Percentiles rank a stretch among this genome's conserved stretches.
Conservation (phyloP, 1,284 basidiomycete genomes). For the Rhodotorula sp. region DNA sequence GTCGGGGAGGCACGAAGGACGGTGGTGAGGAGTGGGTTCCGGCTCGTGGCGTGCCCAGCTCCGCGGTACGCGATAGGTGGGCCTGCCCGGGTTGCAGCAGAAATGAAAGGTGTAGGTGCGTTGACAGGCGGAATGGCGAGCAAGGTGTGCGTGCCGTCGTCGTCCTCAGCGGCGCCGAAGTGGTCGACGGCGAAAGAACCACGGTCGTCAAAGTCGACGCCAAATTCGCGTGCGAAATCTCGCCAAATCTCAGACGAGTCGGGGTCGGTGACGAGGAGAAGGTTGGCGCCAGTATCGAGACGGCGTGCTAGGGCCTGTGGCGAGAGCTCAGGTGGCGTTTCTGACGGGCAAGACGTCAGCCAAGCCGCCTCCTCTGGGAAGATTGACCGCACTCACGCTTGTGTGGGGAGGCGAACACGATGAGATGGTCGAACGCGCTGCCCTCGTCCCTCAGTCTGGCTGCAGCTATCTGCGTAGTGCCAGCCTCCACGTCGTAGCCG, state of each 20-base stretch:
- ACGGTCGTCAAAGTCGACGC: slow-evolving; percentile 55
- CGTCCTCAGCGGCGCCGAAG: slow-evolving; percentile 44
- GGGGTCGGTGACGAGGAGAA: slow-evolving; percentile 76
- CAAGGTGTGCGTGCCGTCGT: slow-evolving; percentile 54
- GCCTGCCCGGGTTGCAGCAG: slow-evolving; percentile 53
- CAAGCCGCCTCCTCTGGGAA: no score
- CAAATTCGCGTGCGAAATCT: slow-evolving; percentile 58
- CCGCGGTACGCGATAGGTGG: slow-evolving; percentile 69
- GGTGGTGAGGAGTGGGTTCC: slow-evolving; percentile 78
- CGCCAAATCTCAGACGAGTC: slow-evolving; percentile 54
- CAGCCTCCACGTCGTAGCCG: no score
- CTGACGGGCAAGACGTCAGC: slow-evolving; percentile 54
- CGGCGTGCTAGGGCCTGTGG: slow-evolving; percentile 78
- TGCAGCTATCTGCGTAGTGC: no score
- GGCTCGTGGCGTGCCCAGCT: slow-evolving; percentile 67
- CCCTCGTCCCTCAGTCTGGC: no score
- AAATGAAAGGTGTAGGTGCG: slow-evolving; percentile 53
- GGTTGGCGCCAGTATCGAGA: slow-evolving; percentile 61
- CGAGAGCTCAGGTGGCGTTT: slow-evolving; percentile 69
- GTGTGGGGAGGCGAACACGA: no score
- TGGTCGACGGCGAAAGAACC: slow-evolving; percentile 54
- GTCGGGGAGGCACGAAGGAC: slow-evolving; percentile 69
- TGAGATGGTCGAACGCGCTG: no score
- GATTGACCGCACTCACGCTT: no score
- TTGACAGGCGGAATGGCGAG: slow-evolving; percentile 59